Percentiles rank a stretch among this genome's conserved stretches.
Conservation (phyloP, 495 filamentous ascomycete genomes). For the Cercophora newfieldiana region DNA sequence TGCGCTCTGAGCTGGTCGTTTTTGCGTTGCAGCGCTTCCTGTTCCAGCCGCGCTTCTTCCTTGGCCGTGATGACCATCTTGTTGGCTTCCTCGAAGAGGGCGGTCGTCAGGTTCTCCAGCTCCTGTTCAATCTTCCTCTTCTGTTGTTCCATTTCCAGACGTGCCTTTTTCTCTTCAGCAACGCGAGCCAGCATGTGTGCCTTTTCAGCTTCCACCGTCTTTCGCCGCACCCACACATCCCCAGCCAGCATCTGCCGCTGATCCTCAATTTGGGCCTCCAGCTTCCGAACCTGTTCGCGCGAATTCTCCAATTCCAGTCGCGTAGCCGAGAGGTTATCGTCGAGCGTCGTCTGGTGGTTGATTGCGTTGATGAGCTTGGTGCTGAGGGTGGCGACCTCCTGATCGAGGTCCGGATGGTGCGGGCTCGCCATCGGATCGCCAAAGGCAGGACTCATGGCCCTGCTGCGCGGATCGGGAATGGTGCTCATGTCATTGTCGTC, state of each 20-base stretch:
- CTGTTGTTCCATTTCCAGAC: slow-evolving; percentile 68
- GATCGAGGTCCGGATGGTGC: slow-evolving; percentile 74
- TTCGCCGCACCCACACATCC: slow-evolving; percentile 65
- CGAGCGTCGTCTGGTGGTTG: slow-evolving; percentile 91
- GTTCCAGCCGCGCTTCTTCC: slow-evolving; percentile 39
- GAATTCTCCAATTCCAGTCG: slow-evolving; percentile 81
- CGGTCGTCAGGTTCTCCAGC: slow-evolving; percentile 83
- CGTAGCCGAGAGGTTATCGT: slow-evolving; percentile 81
- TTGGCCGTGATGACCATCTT: slow-evolving; percentile 80
- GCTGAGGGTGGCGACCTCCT: slow-evolving; percentile 86
- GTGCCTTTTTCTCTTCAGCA: slow-evolving; percentile 68
- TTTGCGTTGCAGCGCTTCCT: slow-evolving; percentile 37
- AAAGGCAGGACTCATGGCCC: slow-evolving; percentile 39
- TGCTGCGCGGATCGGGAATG: slow-evolving; percentile 49
- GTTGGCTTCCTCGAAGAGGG: slow-evolving; percentile 94
- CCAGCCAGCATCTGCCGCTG: slow-evolving; percentile 64
- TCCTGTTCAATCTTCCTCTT: slow-evolving; percentile 72
- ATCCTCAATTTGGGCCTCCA: slow-evolving; percentile 58
- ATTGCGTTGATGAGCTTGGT: slow-evolving; percentile 96
- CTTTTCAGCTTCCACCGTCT: slow-evolving; percentile 46
- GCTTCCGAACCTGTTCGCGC: slow-evolving; percentile 61
- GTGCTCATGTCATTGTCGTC: slow-evolving; percentile 51
- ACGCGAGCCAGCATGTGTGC: slow-evolving; percentile 36
- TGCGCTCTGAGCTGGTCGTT: slow-evolving; percentile 53
- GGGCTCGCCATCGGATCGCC: slow-evolving; percentile 26